A percentile compares a stretch with the other conserved stretches of the same genome.
These are phyloP conservation scores for Zymoseptoria crescenta DNA, from an alignment of 2,329 filamentous ascomycete genomes.

Conservation along the genomic window DNA sequence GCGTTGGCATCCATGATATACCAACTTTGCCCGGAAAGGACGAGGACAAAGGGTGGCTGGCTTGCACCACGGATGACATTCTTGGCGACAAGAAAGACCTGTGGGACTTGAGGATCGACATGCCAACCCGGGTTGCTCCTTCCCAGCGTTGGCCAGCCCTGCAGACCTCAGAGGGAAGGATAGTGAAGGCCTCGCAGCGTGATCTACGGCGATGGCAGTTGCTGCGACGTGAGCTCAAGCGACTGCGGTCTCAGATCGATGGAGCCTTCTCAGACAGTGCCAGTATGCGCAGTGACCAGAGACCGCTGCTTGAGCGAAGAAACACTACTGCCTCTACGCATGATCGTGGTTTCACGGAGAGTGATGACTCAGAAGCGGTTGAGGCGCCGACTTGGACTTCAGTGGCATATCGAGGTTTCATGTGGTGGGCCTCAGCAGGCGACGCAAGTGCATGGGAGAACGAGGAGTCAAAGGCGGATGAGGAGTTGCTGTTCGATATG, in stretches of 20 bases:
- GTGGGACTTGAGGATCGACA: conserved; percentile 81
- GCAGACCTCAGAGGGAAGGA: conserved; percentile 57
- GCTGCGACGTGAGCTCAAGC: conserved; percentile 41
- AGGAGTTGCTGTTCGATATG: conserved; percentile 37
- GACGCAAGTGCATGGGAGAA: conserved; percentile 54
- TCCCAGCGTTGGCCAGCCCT: conserved; percentile 55
- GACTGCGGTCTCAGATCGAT: conserved; percentile 29
- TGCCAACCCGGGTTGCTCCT: conserved; percentile 36
- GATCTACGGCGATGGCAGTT: conserved; percentile 74
- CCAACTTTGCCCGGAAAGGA: conserved; percentile 58
- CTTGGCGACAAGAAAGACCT: conserved; percentile 76
- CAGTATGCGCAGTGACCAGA: neutral
- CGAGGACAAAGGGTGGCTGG: conserved; percentile 63
- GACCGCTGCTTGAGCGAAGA: conserved; percentile 4
- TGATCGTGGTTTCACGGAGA: conserved; percentile 14
- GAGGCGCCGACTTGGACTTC: conserved; percentile 59
- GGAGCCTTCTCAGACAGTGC: conserved; percentile 23
- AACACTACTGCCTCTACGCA: conserved; percentile 13
- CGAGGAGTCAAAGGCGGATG: conserved; percentile 47
- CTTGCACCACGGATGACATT: conserved; percentile 92
- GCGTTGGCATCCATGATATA: conserved; percentile 88
- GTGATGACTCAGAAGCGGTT: conserved; percentile 33
- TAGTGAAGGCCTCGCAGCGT: conserved; percentile 78
- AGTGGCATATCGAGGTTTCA: conserved; percentile 72
- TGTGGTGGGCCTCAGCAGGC: conserved; percentile 84